Base-by-base conservation (phyloP, 768 basidiomycete species). In the Chalciporus sphaerocephalus region DNA sequence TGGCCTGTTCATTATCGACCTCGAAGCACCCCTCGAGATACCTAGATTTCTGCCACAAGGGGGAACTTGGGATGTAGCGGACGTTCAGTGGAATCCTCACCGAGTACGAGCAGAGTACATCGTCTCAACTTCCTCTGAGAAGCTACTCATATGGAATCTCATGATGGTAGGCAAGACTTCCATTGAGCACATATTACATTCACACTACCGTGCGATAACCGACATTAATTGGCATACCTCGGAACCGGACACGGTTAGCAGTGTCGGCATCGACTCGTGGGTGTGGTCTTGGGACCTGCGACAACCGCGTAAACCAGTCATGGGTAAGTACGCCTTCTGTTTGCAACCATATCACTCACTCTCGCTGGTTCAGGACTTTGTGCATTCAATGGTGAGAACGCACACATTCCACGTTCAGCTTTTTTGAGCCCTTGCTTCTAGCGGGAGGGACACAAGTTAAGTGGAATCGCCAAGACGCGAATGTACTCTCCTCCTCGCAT, bases 121-220 rank as follows among this genome's bases (percentile, higher is more conserved):
- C 37, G 84, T 90, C 23, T 89, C 88, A 2, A 92, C 92, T 0
- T 92, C 89, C 2, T 86, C 86, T 39, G 88, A 92, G 68, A 92
- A 92, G 62, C 74, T 92, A 88, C 75, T 99, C 3, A 91, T 99
- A 47, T 99, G 96, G 95, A 96, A 98, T 66, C 71, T 97, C n/a
- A 63, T 79, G 44, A 70, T 85, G 34, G 65, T 74, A 13, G 81
- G 81, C 13, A 85, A 87, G 56, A 86, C 85, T 2, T 84, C 86
- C 2, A 91, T 99, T 25, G 77, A 92, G 54, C 81, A 88, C 48
- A 83, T 91, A 24, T 74, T 97, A 5, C 84, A 85, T 49, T 86
- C 89, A 1, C 96, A 99, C 60, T 90, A 92, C 51, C 83, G 95
- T 36, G 92, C 93, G 5, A 93, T 99, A 43, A 97, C 96, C 3